Base-by-base conservation (phyloP, 176 grass and related monocot species). In the Juncus inflexus region DNA sequence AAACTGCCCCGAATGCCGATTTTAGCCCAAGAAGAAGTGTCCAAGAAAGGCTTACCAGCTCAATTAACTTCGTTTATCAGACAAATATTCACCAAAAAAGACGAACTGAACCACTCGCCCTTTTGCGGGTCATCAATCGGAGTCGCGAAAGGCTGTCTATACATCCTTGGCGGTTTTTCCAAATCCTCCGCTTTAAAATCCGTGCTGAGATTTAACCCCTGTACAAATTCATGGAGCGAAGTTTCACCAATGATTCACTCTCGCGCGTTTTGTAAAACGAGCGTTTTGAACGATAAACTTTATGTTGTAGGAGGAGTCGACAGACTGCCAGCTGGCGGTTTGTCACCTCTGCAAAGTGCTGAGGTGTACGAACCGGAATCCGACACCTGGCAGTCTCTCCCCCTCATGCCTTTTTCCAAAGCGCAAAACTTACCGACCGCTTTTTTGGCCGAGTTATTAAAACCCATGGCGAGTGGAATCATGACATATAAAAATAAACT, bases 241-340 rank as follows among this genome's bases (percentile, higher is more conserved):
- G 76, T 86, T 11, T 86, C 67, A 78, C 49, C 90, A 1, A 90
- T 95, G 90, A 59, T 61, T 59, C 75, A 67, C 0, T 68, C 75
- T 4, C 81, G 90, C 7, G 90, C 81, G 9, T 90, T 95, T 57
- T 90, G 83, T 72, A 95, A 84, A 42, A 69, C 81, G 4, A 84
- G 78, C 64, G 58, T 90, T 10, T 52, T 95, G 55, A 79, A 95
- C 66, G 81, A 84, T 51, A 90, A 95, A 78, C 65, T 95, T 64
- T 95, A 90, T 62, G 83, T 87, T 15, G 90, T 90, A 35, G 90
- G 90, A 52, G 90, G 90, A 50, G 73, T 95, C 56, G 77, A 50
- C 49, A 84, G 66, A 52, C 71, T 58, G 10, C 37, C 74, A 56
- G 71, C 67, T 7, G 83, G 86, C 14, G 80, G 83, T 12, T 64